Evolutionary conservation across 257 asterid species (phyloP).

Genomic region (Handroanthus guayacan): DNA sequence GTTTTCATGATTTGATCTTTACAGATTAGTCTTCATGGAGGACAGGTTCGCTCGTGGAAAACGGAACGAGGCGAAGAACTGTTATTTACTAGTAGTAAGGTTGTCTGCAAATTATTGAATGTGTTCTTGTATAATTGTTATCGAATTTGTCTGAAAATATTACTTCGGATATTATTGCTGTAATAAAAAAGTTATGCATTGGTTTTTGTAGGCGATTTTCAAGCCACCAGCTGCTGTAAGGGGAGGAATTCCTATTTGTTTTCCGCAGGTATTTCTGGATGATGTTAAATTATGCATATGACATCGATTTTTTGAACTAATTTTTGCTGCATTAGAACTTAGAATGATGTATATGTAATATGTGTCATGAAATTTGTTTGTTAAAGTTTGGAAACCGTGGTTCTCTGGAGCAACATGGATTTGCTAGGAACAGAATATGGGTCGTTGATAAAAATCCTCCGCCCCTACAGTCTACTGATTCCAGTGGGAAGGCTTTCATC

Average conservation of each 20-base stretch:
- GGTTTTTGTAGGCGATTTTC: conserved; percentile 59
- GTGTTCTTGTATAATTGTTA: too few relatives aligned
- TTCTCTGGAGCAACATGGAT: conserved; percentile 84
- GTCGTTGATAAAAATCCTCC: conserved; percentile 74
- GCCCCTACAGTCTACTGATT: conserved; percentile 53
- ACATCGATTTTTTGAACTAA: background rate
- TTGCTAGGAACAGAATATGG: conserved; percentile 85
- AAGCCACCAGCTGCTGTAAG: conserved; percentile 87
- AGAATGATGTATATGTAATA: conserved; percentile 24
- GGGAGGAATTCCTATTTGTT: conserved; percentile 92
- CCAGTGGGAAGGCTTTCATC: conserved; percentile 50
- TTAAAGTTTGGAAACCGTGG: conserved; percentile 82
- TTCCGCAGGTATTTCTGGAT: conserved; percentile 71
- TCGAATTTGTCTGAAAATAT: too few relatives aligned
- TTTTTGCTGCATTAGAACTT: conserved; percentile 19
- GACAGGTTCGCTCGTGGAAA: conserved; percentile 96
- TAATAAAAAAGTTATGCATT: background rate
- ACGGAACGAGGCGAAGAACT: conserved; percentile 73
- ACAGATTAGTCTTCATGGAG: conserved; percentile 93
- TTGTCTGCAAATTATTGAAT: conserved; percentile 29
- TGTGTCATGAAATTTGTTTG: background rate
- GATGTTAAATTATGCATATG: background rate
- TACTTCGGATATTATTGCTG: background rate
- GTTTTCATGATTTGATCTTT: background rate
- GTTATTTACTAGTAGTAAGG: conserved; percentile 81